These are phyloP conservation scores for Dactylellina drechsleri DNA, from an alignment of 2,329 filamentous ascomycete genomes.

Conservation along the genomic window DNA sequence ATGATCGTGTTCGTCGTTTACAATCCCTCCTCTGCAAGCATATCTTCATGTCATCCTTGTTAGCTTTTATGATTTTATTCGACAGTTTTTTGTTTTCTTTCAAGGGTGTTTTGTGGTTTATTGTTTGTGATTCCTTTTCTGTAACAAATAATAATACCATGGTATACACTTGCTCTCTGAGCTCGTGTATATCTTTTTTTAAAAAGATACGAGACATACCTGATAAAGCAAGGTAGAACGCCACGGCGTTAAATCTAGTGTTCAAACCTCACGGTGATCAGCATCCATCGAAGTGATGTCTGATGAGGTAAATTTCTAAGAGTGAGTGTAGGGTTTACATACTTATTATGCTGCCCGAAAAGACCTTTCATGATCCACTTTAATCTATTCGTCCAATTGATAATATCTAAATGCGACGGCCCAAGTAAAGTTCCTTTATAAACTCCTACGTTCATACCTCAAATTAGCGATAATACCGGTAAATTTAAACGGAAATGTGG, in stretches of 20 bases:
- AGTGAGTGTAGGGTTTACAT: slow-evolving; percentile 55
- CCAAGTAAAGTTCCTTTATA: slow-evolving; percentile 73
- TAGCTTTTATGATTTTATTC: neutral
- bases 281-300: neutral
- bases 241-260: slow-evolving; percentile 72
- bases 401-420: slow-evolving; percentile 73
- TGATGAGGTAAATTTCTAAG: no score
- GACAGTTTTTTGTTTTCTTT: no score
- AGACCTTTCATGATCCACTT: slow-evolving; percentile 67
- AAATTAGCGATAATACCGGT: neutral
- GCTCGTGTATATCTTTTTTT: neutral
- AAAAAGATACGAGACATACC: slow-evolving; percentile 45
- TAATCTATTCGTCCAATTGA: slow-evolving; percentile 74
- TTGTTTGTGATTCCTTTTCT: no score
- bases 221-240: slow-evolving; percentile 73
- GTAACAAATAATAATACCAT: no score
- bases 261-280: neutral
- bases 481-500: neutral
- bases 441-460: slow-evolving; percentile 61
- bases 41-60: slow-evolving; percentile 50
- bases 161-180: no score
- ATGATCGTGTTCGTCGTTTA: slow-evolving; percentile 18
- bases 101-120: no score
- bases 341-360: slow-evolving; percentile 68
- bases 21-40: slow-evolving; percentile 58